A percentile compares a stretch with the other conserved stretches of the same genome.
These are phyloP conservation scores for Cladosporium halotolerans DNA, from an alignment of 2,329 filamentous ascomycete genomes.

Conservation along the genomic window DNA sequence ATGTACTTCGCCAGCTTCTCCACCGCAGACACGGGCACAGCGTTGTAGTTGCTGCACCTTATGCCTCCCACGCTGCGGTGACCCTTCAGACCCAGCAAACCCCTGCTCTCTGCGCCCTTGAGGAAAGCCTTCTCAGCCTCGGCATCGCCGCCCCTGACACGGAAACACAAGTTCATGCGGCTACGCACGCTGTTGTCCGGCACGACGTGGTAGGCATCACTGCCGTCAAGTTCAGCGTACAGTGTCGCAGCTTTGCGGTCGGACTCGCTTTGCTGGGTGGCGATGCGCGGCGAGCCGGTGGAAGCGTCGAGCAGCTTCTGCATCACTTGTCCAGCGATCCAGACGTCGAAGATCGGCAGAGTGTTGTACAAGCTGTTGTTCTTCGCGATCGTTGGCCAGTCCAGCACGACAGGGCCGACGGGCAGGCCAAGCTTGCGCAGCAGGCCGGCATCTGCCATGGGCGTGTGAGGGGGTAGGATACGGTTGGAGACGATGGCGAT, in stretches of 20 bases:
- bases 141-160: constrained; percentile 59
- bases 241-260: constrained; percentile 69
- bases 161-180: constrained; percentile 94
- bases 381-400: constrained; percentile 80
- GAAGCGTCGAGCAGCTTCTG: constrained; percentile 56
- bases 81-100: constrained; percentile 77
- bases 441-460: constrained; percentile 61
- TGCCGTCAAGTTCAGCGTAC: constrained; percentile 69
- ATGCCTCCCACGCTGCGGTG: constrained; percentile 84
- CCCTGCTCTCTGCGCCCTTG: constrained; percentile 59
- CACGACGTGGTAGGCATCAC: constrained; percentile 70
- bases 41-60: constrained; percentile 83
- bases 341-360: constrained; percentile 89
- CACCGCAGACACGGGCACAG: constrained; percentile 61
- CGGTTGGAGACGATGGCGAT: constrained; percentile 78
- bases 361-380: constrained; percentile 97
- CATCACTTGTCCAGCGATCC: constrained; percentile 83
- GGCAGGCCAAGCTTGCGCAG: constrained; percentile 70
- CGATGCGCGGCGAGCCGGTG: constrained; percentile 53
- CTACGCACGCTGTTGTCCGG: constrained; percentile 70
- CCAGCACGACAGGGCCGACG: constrained; percentile 70
- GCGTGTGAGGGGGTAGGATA: constrained; percentile 61
- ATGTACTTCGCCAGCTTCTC: constrained; percentile 64
- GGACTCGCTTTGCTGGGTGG: constrained; percentile 68
- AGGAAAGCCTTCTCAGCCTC: constrained; percentile 73